Evolutionary conservation across 2,329 filamentous ascomycete species (phyloP), one percentile per base, ranked within the genome.

Genomic region (Clarireedia sp.): DNA sequence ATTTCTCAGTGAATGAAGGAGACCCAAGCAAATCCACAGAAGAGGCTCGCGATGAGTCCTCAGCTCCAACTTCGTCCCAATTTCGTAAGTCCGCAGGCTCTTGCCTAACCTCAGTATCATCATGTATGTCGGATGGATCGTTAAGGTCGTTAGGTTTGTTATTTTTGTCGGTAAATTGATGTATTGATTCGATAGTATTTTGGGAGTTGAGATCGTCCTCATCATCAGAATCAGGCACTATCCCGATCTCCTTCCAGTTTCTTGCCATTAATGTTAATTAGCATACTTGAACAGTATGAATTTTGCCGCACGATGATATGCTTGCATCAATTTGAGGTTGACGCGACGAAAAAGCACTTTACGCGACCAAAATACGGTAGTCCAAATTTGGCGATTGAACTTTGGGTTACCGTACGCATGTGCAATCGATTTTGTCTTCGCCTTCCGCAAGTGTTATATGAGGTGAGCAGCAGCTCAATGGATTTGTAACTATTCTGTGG

Each of bases 201-300:
- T 63, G 61, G 50, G 55, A 59, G 38, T 67, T 63, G 26, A 60
- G 48, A 45, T 60, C 57, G 44, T 68, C 66, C 57, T 70, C 68
- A 40, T 70, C 67, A 41, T 70, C 68, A n/a, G 68, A 69, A 57
- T 70, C 68, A 38, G 66, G 67, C 19, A 70, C 68, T 48, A 64
- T 64, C 52, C 67, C 67, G 63, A 60, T 66, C 60, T 68, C 65
- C 62, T 69, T 70, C 68, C 68, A 70, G 59, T 58, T 60, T 41
- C 9, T 17, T 59, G 67, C 64, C 67, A 69, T 69, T 29, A 44
- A 45, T 51, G 19, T 54, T 45, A 17, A 53, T 47, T 60, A 52
- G 57, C 65, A 67, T 66, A 53, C 51, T 65, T 55, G 43, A 24
- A 54, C 48, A 17, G 33, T 19, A 48, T 33, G 45, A 48, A 17